Evolutionary conservation across 2,329 filamentous ascomycete genomes (phyloP), one percentile per base, ranked within the genome.

Genomic region (Sclerotinia sclerotiorum): DNA sequence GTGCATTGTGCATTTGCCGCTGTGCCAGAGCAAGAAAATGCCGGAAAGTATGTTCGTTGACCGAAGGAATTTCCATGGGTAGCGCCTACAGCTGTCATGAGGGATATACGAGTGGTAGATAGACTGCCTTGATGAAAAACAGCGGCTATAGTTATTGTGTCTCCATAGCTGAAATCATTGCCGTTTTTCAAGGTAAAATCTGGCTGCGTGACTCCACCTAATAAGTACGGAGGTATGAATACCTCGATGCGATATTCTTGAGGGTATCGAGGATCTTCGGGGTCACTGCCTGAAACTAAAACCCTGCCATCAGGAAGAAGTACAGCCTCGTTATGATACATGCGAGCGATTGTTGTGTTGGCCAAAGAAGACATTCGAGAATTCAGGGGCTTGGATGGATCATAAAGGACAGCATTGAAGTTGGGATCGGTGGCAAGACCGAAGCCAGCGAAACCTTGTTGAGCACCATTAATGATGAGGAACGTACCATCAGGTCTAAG

Each of bases 291-390:
- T 2, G 84, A 84, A 27, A 90, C 82, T 0, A 90, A 81, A 2
- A 90, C 84, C 49, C 87, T 84, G 15, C 87, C 87, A 73, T 90
- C 87, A 32, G 87, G 84, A 27, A 90, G 82, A 0, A 87, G 83
- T 39, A 88, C 83, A 46, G 85, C 84, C 75, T 90, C 87, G 42
- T 85, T 88, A 77, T 90, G 87, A 75, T 90, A 90, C 70, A 90
- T 77, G 42, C 87, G 86, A 3, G 84, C 83, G 52, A 90, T 83
- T 2, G 85, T 88, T 2, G 86, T 88, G 74, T 88, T 89, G 70
- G 86, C 86, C 82, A 89, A 85, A 74, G 88, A 78, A 7, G 82
- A 87, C 75, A 90, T 86, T 69, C 87, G 85, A 52, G 80, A 77
- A 63, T 84, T 81, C 5, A 84, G 73, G 1, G 85, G 84, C 77